Base-by-base conservation (phyloP, 2,329 filamentous ascomycete genomes). In the Fusarium sp. region DNA sequence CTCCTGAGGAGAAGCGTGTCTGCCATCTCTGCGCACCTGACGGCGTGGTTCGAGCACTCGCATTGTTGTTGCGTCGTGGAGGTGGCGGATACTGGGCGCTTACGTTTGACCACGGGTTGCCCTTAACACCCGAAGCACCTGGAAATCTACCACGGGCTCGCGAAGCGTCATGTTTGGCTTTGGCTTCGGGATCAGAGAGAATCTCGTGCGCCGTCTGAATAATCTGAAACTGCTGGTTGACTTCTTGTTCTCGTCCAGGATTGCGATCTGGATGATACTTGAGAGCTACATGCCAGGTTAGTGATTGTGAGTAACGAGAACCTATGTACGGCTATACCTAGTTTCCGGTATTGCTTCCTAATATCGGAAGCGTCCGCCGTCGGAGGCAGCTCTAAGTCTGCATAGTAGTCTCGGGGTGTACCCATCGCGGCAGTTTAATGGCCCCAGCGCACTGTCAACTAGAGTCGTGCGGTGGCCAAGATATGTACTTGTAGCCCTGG, bases 191-290 rank as follows among this genome's bases (percentile, higher is more conserved):
- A 60, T 88, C 86, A 26, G 81, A 83, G 15, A 90, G 79, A 54
- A 97, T 85, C 77, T 97, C 94, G 76, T 97, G 91, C 22, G 94
- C 94, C 6, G 92, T 89, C 79, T 97, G 93, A 49, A 97, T 97
- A 50, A 91, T 88, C 78, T 97, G 92, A 75, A 97, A 97, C 75
- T 93, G 92, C 33, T 91, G 85, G 70, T 92, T 93, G 76, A 91
- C 92, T 75, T 95, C 93, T 59, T 88, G 81, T 80, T 97, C 94
- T 75, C 88, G 89, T 52, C 94, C 94, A 13, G 91, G 93, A 76
- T 97, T 97, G 63, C 94, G 91, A 78, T 97, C 94, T 9, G 94
- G 94, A 76, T 97, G 94, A 75, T 92, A 97, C 78, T 92, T 92
- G 46, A 97, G 84, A 48, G 94, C 94, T 94, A 59, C 20, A 6